These are phyloP conservation scores for Lagenidium giganteum DNA, from an alignment of 352 stramenopile genomes.

Conservation along the genomic window DNA sequence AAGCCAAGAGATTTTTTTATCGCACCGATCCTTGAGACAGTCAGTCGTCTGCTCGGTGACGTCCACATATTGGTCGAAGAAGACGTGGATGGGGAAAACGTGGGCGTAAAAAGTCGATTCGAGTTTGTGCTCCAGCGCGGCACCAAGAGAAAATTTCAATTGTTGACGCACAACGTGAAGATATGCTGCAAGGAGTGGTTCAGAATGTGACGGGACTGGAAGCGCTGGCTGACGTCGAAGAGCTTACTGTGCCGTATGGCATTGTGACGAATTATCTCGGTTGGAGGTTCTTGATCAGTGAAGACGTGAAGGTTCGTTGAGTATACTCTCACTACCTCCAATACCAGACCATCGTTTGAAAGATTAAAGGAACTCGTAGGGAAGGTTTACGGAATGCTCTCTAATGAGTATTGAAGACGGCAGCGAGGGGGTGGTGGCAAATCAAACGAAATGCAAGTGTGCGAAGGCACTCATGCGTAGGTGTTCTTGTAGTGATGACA, in stretches of 20 bases:
- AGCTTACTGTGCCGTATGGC: constrained; percentile 8
- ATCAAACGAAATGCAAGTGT: too few relatives aligned
- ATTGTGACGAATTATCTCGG: constrained; percentile 24
- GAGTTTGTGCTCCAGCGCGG: constrained; percentile 23
- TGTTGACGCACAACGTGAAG: constrained; percentile 14
- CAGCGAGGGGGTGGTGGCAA: too few relatives aligned
- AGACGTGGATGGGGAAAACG: constrained; percentile 14
- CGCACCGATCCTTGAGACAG: constrained; percentile 14
- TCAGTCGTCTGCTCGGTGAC: constrained; percentile 12
- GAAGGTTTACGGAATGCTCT: constrained; percentile 4
- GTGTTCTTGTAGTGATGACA: too few relatives aligned
- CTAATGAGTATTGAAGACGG: too few relatives aligned
- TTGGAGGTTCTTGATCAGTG: constrained; percentile 18
- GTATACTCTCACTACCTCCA: neutral
- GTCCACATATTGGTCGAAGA: constrained; percentile 17
- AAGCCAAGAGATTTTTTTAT: constrained; percentile 15
- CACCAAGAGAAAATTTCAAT: constrained; percentile 14
- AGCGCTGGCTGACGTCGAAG: constrained; percentile 18
- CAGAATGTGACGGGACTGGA: constrained; percentile 15
- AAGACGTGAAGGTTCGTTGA: constrained; percentile 12
- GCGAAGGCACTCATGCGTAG: too few relatives aligned
- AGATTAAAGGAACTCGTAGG: constrained; percentile 3
- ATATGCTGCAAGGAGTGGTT: constrained; percentile 17
- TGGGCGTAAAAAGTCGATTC: constrained; percentile 13
- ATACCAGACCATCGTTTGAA: constrained; percentile 1